These are phyloP conservation scores for Taphrina betulina DNA, from an alignment of 1,139 yeast genomes.

Conservation along the genomic window DNA sequence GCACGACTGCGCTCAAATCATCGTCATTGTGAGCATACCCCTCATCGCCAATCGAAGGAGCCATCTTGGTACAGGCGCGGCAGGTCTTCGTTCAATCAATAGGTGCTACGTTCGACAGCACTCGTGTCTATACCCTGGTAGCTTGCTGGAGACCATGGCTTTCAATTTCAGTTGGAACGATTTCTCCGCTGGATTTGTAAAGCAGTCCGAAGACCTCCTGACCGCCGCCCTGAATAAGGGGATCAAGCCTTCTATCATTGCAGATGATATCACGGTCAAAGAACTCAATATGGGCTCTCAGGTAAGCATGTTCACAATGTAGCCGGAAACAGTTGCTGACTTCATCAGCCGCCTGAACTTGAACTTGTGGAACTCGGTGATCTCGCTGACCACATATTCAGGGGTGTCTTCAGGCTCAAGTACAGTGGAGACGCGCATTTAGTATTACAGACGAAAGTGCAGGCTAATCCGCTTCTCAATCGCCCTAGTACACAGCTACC, in stretches of 20 bases:
- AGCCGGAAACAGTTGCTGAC: not conserved
- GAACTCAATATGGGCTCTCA: constrained; percentile 73
- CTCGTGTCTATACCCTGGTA: no score
- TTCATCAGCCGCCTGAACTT: constrained; percentile 62
- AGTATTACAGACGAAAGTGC: constrained; percentile 73
- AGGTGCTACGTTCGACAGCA: no score
- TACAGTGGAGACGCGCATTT: constrained; percentile 79
- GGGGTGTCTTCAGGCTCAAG: constrained; percentile 80
- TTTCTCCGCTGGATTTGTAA: constrained; percentile 34
- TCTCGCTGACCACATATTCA: constrained; percentile 70
- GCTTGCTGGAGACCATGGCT: constrained; percentile 34
- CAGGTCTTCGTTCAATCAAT: no score
- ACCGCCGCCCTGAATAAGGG: constrained; percentile 73
- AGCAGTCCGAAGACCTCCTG: constrained; percentile 62
- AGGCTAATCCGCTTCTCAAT: constrained; percentile 75
- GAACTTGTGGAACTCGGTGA: constrained; percentile 87
- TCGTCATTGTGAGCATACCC: no score
- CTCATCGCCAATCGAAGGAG: no score
- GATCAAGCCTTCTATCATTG: constrained; percentile 73
- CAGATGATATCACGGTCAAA: constrained; percentile 68
- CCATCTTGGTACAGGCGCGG: no score
- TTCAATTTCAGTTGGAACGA: constrained; percentile 35
- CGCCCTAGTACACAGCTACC: constrained; percentile 49
- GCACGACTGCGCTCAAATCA: no score
- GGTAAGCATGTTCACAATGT: constrained; percentile 27